Evolutionary conservation across 1,284 basidiomycete genomes (phyloP).

Genomic region (Hypsizygus ulmarius): DNA sequence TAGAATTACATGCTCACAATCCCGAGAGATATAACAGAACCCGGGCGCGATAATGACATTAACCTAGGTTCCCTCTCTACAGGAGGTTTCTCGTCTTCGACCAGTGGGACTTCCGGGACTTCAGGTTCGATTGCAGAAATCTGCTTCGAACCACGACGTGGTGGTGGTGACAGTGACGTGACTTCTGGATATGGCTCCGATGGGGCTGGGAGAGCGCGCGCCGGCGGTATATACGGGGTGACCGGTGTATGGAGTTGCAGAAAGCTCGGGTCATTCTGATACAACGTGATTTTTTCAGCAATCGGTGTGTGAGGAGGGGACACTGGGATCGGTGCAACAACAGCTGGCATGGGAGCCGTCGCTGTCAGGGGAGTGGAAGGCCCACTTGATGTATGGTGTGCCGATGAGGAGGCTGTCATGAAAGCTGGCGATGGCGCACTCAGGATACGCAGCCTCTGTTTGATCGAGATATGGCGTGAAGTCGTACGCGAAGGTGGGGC

Average conservation of each 20-base stretch:
- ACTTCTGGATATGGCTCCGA: conserved; percentile 37
- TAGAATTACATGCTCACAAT: conserved; percentile 38
- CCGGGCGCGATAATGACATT: conserved; percentile 41
- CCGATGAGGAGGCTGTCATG: conserved; percentile 1
- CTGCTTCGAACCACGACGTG: conserved; percentile 51
- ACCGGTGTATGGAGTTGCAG: conserved; percentile 48
- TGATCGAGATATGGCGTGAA: conserved; percentile 45
- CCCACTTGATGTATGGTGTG: not conserved
- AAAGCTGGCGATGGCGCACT: conserved; percentile 49
- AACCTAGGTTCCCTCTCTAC: conserved; percentile 27
- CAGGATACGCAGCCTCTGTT: conserved; percentile 60
- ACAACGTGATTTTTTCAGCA: conserved; percentile 55
- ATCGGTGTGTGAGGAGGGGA: conserved; percentile 46
- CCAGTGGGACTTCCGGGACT: conserved; percentile 20
- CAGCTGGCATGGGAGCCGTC: not conserved
- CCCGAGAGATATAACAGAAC: conserved; percentile 45
- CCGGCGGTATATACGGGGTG: conserved; percentile 32
- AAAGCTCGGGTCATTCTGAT: conserved; percentile 58
- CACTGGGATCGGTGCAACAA: conserved; percentile 11
- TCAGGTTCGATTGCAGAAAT: conserved; percentile 25
- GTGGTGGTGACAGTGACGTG: conserved; percentile 59
- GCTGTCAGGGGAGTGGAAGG: conserved; percentile 10
- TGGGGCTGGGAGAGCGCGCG: conserved; percentile 31
- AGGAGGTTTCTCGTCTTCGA: conserved; percentile 21
- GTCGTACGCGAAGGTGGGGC: conserved; percentile 25